Conservation (phyloP, 2,329 filamentous ascomycete species). For the Phaeophleospora eucalypticola region DNA sequence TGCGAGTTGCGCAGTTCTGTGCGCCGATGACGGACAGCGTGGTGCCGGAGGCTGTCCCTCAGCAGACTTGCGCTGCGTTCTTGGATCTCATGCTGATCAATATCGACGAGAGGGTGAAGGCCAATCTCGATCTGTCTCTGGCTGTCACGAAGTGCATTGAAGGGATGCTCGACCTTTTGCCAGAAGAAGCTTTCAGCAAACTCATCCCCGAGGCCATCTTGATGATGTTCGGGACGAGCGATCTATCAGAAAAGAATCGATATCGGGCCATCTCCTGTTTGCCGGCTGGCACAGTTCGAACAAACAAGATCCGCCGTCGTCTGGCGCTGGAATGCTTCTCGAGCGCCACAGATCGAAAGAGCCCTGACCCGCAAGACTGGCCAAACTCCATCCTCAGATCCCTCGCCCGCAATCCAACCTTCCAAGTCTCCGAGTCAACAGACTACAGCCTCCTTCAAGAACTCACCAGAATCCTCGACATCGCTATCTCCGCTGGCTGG, state of each 20-base stretch:
- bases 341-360: conserved; percentile 8
- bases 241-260: conserved; percentile 40
- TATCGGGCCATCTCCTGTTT: conserved; percentile 57
- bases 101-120: conserved; percentile 24
- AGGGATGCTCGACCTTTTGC: conserved; percentile 20
- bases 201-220: conserved; percentile 12
- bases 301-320: conserved; percentile 61
- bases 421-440: conserved; percentile 52
- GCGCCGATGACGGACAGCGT: conserved; percentile 16
- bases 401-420: conserved; percentile 39
- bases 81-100: conserved; percentile 26
- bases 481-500: conserved; percentile 65
- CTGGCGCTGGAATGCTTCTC: conserved; percentile 65
- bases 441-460: conserved; percentile 67
- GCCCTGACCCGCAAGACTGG: conserved; percentile 14
- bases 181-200: conserved; percentile 13
- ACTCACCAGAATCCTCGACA: conserved; percentile 64
- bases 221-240: conserved; percentile 8
- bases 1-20: conserved; percentile 13
- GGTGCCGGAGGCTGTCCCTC: conserved; percentile 12
- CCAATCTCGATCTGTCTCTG: conserved; percentile 13
- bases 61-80: conserved; percentile 17
- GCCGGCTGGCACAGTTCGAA: conserved; percentile 47
- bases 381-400: conserved; percentile 22
- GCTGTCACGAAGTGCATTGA: conserved; percentile 18